Base-by-base conservation (phyloP, 768 basidiomycete genomes). In the Amanita thiersii region DNA sequence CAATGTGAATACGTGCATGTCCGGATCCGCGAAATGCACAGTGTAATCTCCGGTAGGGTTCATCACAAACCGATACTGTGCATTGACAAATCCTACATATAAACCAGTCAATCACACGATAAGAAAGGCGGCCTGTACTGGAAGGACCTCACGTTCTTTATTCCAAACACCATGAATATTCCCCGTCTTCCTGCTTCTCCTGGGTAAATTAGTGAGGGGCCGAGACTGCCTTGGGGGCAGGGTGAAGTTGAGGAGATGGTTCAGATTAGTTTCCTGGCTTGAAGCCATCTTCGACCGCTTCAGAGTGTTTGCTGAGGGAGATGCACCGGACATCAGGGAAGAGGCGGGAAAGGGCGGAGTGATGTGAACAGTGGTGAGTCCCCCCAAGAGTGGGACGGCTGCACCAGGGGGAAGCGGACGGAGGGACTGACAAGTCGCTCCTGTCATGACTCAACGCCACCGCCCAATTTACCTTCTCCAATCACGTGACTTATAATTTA, bases 1-100 rank as follows among this genome's bases (percentile, higher is more conserved):
- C 25, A 25, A 24, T 43, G 37, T 35, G 47, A 38, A 47, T 45
- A 69, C 87, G 55, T 60, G 86, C 86, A 98, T 93, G 62, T 99
- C 96, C 24, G 96, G 91, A 60, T 97, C 93, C 30, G 90, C 91
- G 56, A 97, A 93, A 60, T 96, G 92, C 4, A 86, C 93, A 12
- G 92, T 89, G 57, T 96, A 93, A 52, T 74, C 73, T n/a, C 88
- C 86, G 29, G 71, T 79, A 2, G 94, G 94, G 53, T 90, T 88
- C 82, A 97, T 83, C 30, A 98, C 77, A 60, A 97, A 98, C 45
- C 91, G 76, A 64, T 93, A 96, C 57, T 93, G 90, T 6, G 93
- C 92, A 62, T 98, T 96, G 51, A 97, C 81, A 57, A 91, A 98
- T 50, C 86, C 90, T 92, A 56, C n/a, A 39, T 26, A 40, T 6